phyloP scores from a whole-genome alignment of 2,329 filamentous ascomycete genomes.

The Fusarium hainanense region DNA sequence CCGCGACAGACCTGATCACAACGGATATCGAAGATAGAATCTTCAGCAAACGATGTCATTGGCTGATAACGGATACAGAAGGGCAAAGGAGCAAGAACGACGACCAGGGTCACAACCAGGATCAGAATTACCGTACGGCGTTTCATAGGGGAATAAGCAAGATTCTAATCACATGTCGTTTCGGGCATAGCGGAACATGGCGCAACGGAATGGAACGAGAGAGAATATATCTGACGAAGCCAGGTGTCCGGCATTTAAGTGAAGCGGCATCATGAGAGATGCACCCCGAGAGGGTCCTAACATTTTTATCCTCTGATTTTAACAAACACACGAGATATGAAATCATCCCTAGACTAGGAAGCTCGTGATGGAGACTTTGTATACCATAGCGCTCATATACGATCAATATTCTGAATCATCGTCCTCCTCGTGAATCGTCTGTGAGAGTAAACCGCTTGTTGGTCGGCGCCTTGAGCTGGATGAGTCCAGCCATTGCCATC shows the following conservation, averaged over 20 bases:
- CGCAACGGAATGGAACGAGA: constrained; percentile 35
- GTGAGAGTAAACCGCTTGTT: constrained; percentile 65
- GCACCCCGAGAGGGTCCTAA: constrained; percentile 1
- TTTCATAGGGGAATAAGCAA: constrained; percentile 24
- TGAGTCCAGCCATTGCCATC: constrained; percentile 54
- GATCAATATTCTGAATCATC: constrained; percentile 63
- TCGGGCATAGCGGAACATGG: constrained; percentile 22
- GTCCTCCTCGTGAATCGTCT: constrained; percentile 79
- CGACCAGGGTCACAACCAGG: constrained; percentile 2
- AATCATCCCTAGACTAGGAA: constrained; percentile 13
- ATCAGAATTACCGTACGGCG: constrained; percentile 21
- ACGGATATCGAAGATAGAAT: constrained; percentile 62
- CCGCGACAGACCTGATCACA: constrained; percentile 59
- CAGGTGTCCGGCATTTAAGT: constrained; percentile 24
- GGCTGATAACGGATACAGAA: background rate
- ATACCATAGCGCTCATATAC: background rate
- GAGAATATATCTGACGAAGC: constrained; percentile 19
- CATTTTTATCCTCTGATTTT: constrained; percentile 3
- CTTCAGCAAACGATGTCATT: background rate
- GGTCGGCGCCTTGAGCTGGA: constrained; percentile 54
- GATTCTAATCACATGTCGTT: constrained; percentile 23
- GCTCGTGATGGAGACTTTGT: background rate
- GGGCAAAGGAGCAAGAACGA: background rate
- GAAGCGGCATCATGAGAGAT: constrained; percentile 11
- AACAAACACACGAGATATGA: constrained; percentile 20